Evolutionary conservation across 129 eudicot genomes (phyloP).

Genomic region (Deinandra increscens): DNA sequence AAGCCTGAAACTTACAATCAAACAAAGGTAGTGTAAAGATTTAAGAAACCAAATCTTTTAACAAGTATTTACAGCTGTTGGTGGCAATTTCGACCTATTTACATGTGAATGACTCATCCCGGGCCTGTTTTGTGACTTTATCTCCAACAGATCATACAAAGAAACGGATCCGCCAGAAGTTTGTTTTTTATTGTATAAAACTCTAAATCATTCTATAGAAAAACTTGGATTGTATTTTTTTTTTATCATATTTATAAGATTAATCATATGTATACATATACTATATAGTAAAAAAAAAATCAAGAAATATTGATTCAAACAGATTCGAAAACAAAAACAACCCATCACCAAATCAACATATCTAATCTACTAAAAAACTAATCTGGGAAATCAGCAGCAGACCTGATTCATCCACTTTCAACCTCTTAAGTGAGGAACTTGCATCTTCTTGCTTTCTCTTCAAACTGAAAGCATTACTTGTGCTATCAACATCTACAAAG

Average conservation of each 20-base stretch:
- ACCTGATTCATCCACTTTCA: conserved; percentile 45
- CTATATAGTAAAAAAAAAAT: neutral
- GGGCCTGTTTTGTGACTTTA: neutral
- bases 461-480: conserved; percentile 18
- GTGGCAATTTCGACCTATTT: neutral
- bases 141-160: neutral
- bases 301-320: neutral
- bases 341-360: neutral
- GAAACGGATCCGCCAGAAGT: neutral
- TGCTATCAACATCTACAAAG: conserved; percentile 17
- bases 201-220: neutral
- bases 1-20: conserved; percentile 34
- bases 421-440: conserved; percentile 41
- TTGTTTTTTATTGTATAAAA: neutral
- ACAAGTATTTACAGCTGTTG: neutral
- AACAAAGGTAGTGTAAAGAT: neutral
- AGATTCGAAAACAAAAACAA: neutral
- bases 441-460: conserved; percentile 62
- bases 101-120: neutral
- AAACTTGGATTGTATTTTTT: neutral
- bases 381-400: conserved; percentile 3
- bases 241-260: too few species aligned
- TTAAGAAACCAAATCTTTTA: neutral
- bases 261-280: too few species aligned
- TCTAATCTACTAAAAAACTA: neutral